Evolutionary conservation across 164 flowering plant genomes (phyloP), one percentile per base, ranked within the genome.

Genomic region (Umbellularia californica): DNA sequence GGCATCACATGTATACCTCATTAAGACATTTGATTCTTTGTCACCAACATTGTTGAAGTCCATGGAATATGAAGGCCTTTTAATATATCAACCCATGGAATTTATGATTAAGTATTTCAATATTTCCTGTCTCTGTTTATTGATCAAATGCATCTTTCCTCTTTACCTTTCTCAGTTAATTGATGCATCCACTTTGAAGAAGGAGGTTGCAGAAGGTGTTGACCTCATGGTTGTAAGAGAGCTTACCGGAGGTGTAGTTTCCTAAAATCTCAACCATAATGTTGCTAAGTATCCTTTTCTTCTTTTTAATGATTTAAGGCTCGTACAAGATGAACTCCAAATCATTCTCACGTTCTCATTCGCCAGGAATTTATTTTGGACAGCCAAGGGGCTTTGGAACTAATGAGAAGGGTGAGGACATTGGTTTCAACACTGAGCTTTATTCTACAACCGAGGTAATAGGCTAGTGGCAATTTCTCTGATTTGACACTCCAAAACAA

Each of bases 201-300:
- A 78, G 80, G 99, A 95, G 81, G 87, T 95, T 72, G 99, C 97
- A 71, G 95, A 93, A 79, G 99, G 97, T 78, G 99, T 95, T 75
- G 99, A 95, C 71, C 83, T 95, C 50, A 90, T 95, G 97, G 99
- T 95, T 79, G 93, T 95, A 19, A 90, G 99, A 81, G 99, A 95
- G 86, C 99, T 95, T 63, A 95, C 99, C 13, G 98, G 98, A 87
- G 99, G 99, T 95, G 62, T 77, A 83, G 65, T 69, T 75, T 51
- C 35, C 7, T 15, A 12, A n/a, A 58, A 25, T 33, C 58, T 58
- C 28, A 14, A 6, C 1, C 19, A 22, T 22, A 12, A 10, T 75
- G 60, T 14, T 69, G 15, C 14, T 22, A 50, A 69, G 14, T 24
- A 67, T 67, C 23, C 20, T 11, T 7, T 41, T 41, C 47, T 13